Evolutionary conservation across 2,329 filamentous ascomycete species (phyloP), one percentile per base, ranked within the genome.

Genomic region (Berkeleyomyces basicola): DNA sequence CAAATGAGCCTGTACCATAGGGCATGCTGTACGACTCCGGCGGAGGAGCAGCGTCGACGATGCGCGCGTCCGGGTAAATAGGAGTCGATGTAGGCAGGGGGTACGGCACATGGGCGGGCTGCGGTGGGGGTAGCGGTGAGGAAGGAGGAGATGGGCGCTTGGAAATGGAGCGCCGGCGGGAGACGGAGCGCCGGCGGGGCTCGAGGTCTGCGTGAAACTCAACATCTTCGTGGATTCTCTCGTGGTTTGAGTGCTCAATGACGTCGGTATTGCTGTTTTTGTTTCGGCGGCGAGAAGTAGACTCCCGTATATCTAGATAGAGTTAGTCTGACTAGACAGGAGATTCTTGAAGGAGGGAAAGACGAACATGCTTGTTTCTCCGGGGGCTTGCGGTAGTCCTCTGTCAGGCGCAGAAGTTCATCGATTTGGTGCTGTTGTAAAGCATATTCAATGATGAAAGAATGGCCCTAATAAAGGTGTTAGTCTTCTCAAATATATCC

Each of bases 401-500:
- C 87, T 72, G 89, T 95, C 59, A 90, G 77, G 69, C 83, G 86
- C 68, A 96, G 87, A 53, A 96, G 79, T 69, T 95, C 87, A 68
- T 96, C 90, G 66, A 96, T 96, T 68, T 96, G 90, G 16, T 92
- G 84, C 68, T 95, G 91, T 14, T 89, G 88, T 4, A 97, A 79
- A 7, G 92, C 91, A 70, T 88, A 86, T 68, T 87, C 83, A 42
- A 97, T 84, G 61, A 96, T 82, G 68, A 93, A 83, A 31, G 86
- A 87, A 67, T 87, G 85, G 46, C 87, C 89, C 88, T 93, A 67
- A 10, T 83, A 66, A 43, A 42, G 62, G 61, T 40, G 46, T 66
- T 61, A 67, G 60, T 61, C 16, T n/a, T 58, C 5, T 33, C 49
- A 58, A 23, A n/a, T 4, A 37, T 11, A 64, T 5, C 11, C 3